Percentiles rank a stretch among this genome's conserved stretches.
Conservation (phyloP, 805 yeast species). For the Pichia sporocuriosa region DNA sequence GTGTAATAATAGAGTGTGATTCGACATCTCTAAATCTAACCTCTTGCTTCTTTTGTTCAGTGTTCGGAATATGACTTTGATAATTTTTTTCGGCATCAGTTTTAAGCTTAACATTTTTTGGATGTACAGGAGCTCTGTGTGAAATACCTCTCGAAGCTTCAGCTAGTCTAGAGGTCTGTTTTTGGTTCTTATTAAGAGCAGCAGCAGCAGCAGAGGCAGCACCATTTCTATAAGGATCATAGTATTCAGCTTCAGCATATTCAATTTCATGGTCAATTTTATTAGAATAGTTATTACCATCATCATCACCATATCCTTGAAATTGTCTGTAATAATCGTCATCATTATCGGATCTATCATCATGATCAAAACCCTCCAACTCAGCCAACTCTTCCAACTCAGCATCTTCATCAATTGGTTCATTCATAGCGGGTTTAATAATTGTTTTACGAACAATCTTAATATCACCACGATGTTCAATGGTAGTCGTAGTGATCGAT, state of each 20-base stretch:
- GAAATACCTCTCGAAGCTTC: background rate
- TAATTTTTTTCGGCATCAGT: background rate
- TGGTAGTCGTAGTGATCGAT: slow-evolving; percentile 48
- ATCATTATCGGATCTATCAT: slow-evolving; percentile 21
- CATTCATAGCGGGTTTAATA: slow-evolving; percentile 25
- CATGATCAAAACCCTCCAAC: slow-evolving; percentile 19
- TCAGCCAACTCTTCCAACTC: slow-evolving; percentile 24
- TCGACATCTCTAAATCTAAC: slow-evolving; percentile 3
- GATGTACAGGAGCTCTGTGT: background rate
- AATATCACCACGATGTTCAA: slow-evolving; percentile 41
- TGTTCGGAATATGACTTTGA: background rate
- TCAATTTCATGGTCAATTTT: background rate
- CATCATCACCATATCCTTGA: background rate
- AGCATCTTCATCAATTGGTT: slow-evolving; percentile 17
- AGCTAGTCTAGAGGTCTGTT: background rate
- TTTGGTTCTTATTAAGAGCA: slow-evolving; percentile 3
- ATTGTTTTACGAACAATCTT: slow-evolving; percentile 45
- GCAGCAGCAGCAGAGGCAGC: slow-evolving; percentile 11
- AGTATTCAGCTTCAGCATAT: background rate
- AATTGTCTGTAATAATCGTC: background rate
- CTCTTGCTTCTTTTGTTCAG: background rate
- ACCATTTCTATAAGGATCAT: slow-evolving; percentile 4
- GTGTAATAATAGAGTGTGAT: background rate
- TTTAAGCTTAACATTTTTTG: too few species aligned
- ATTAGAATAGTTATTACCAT: background rate